Evolutionary conservation across 306 rosid genomes (phyloP), one percentile per base, ranked within the genome.

Genomic region (Vigna angularis): DNA sequence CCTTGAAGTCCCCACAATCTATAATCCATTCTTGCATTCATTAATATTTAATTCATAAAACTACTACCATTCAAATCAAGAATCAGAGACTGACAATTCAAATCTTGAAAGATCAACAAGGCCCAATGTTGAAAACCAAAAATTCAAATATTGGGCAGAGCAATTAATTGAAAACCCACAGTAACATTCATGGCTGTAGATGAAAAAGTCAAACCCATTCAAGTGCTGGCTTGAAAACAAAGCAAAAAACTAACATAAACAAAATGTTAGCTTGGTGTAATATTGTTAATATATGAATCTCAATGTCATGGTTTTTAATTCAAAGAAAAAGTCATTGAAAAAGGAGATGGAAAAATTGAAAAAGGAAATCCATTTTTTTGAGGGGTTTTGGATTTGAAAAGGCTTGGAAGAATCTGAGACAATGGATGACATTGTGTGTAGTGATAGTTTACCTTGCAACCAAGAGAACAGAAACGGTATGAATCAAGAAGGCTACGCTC

Each of bases 401-500:
- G 50, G 74, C 17, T 13, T 66, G 18, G 38, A 17, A 30, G 36
- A 63, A 36, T 38, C 67, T 73, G 78, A 56, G 59, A 61, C 76
- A 55, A 79, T 18, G 51, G 18, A 13, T 22, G 4, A 12, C 63
- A 83, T 69, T 79, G 59, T 58, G 47, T 51, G 16, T 20, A 58
- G 53, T 55, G 10, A 57, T 72, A 22, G 12, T 61, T 30, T 89
- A 94, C 98, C 98, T 94, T 94, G 84, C 98, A 94, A 30, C 98
- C 98, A 13, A 94, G 94, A 66, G 98, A 94, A 80, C 97, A 94
- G 82, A 94, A 94, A 49, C 94, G 81, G 82, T 80, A 94, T n/a
- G 98, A 90, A 76, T 94, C 98, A 3, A 94, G 93, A 42, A 94
- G 98, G 75, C 98, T 94, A 1, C 98, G 94, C 52, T 91, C 96